Conservation (phyloP, 176 grass and related monocot species). For the Chrysopogon serrulatus region DNA sequence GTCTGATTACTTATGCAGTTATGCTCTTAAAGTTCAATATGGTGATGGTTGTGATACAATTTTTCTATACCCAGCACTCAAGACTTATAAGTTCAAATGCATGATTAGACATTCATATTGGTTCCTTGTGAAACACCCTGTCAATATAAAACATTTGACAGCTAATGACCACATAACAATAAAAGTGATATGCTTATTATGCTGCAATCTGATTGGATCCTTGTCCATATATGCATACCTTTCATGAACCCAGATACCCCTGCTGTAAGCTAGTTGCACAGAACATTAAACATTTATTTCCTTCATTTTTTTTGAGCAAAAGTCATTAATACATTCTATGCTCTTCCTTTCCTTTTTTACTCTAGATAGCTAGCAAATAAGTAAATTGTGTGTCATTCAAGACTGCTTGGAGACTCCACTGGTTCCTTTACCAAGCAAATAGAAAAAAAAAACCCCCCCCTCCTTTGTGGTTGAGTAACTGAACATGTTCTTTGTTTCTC, state of each 20-base stretch:
- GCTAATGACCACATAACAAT: background rate
- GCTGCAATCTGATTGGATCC: background rate
- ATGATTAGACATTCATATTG: background rate
- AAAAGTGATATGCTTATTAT: background rate
- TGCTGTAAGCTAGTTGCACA: background rate
- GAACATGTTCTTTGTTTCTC: background rate
- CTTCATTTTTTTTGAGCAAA: background rate
- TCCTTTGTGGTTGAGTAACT: background rate
- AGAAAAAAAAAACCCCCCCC: background rate
- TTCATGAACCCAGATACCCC: background rate
- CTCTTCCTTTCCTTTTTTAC: slow-evolving; percentile 9
- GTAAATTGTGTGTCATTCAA: background rate
- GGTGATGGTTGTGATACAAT: background rate
- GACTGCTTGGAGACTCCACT: slow-evolving; percentile 8
- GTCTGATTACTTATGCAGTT: background rate
- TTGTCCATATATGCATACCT: background rate
- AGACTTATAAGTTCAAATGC: slow-evolving; percentile 4
- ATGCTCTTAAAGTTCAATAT: slow-evolving; percentile 4
- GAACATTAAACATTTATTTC: slow-evolving; percentile 9
- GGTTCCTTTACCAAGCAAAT: slow-evolving; percentile 14
- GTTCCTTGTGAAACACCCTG: background rate
- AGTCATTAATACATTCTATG: background rate
- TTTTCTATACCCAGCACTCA: background rate
- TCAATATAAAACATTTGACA: background rate
- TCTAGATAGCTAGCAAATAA: slow-evolving; percentile 9